Conservation (phyloP, 768 basidiomycete genomes). For the Lactarius psammicola region DNA sequence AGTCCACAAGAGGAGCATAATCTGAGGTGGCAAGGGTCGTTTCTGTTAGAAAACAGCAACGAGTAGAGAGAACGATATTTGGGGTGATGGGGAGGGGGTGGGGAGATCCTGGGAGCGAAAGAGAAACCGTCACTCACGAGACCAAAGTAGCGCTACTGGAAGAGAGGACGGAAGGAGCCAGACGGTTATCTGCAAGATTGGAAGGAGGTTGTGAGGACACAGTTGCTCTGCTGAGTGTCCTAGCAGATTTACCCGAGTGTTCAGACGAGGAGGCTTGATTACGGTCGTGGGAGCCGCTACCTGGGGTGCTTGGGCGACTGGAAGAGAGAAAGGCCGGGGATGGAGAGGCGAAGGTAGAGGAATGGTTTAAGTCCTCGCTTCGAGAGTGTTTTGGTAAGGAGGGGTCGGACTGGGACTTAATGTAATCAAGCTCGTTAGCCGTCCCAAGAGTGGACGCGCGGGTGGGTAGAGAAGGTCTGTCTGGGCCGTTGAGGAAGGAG, state of each 20-base stretch:
- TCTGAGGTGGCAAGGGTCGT: conserved; percentile 38
- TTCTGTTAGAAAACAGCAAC: conserved; percentile 8
- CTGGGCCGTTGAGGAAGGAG: conserved; percentile 34
- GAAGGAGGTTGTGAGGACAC: conserved; percentile 57
- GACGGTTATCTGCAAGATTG: conserved; percentile 41
- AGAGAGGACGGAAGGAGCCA: conserved; percentile 50
- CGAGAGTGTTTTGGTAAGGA: conserved; percentile 47
- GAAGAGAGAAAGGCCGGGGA: conserved; percentile 46
- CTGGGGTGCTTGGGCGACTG: conserved; percentile 61
- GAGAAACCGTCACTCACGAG: conserved; percentile 13
- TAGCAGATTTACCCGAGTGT: conserved; percentile 48
- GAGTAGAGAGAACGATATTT: neutral
- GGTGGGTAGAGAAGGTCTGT: conserved; percentile 55
- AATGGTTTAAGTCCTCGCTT: conserved; percentile 73
- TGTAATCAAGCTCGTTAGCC: conserved; percentile 53
- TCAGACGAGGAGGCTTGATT: conserved; percentile 54
- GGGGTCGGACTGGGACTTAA: conserved; percentile 34
- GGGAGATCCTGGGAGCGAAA: too few relatives aligned
- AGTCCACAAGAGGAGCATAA: conserved; percentile 76
- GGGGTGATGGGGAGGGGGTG: too few relatives aligned
- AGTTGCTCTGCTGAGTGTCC: conserved; percentile 46
- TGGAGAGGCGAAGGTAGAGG: conserved; percentile 30
- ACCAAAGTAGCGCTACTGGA: conserved; percentile 52
- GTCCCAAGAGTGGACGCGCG: conserved; percentile 64
- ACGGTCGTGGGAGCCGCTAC: conserved; percentile 44